These are phyloP conservation scores for Pezizomycotina sp. DNA, from an alignment of 2,329 filamentous ascomycete genomes.

Conservation along the genomic window DNA sequence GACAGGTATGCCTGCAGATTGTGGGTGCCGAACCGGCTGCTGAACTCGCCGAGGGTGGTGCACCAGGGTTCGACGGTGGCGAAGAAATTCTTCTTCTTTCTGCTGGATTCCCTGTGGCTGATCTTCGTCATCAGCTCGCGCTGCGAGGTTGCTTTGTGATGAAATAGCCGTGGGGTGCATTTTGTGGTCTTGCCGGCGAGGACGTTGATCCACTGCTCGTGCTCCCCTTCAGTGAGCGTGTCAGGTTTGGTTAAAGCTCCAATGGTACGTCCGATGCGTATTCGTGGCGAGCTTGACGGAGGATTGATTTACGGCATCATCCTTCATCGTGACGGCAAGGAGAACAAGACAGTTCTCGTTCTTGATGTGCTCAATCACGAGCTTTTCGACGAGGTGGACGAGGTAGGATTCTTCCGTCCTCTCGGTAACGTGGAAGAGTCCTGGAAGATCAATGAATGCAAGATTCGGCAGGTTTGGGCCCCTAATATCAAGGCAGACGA, in stretches of 20 bases:
- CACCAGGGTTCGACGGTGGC: constrained; percentile 22
- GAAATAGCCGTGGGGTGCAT: constrained; percentile 23
- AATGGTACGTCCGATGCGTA: constrained; percentile 23
- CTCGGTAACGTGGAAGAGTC: constrained; percentile 25
- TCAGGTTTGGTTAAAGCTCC: constrained; percentile 25
- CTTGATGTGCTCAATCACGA: constrained; percentile 23
- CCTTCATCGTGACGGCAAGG: constrained; percentile 25
- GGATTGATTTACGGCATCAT: constrained; percentile 25
- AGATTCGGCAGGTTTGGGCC: constrained; percentile 23
- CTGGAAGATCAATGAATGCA: constrained; percentile 25
- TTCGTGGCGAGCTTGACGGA: constrained; percentile 23
- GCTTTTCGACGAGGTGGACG: constrained; percentile 22
- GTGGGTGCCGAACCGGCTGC: constrained; percentile 17
- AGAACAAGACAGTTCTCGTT: constrained; percentile 24
- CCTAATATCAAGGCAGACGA: constrained; percentile 25
- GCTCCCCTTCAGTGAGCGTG: constrained; percentile 22
- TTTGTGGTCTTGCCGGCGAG: constrained; percentile 23
- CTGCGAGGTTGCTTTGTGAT: constrained; percentile 25
- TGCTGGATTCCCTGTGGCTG: constrained; percentile 20
- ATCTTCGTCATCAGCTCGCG: constrained; percentile 21
- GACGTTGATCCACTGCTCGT: constrained; percentile 24
- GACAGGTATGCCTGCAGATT: constrained; percentile 15
- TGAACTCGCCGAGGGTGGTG: constrained; percentile 20
- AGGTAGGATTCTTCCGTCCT: constrained; percentile 24
- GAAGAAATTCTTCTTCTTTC: constrained; percentile 23